Evolutionary conservation across 441 rosid species (phyloP), one percentile per base, ranked within the genome.

Genomic region (Jatropha podagrica): DNA sequence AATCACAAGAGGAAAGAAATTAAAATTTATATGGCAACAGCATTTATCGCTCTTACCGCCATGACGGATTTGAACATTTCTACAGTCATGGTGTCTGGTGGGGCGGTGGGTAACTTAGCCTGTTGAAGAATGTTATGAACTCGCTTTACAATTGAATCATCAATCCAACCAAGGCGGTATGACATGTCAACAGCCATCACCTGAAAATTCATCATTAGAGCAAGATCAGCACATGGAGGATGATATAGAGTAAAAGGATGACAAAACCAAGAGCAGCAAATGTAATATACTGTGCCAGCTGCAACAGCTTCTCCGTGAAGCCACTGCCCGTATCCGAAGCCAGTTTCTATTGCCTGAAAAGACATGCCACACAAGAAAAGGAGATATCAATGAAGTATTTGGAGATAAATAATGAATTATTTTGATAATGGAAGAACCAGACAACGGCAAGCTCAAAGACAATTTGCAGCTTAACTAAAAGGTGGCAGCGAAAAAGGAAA

Each of bases 261-360:
- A 51, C 46, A 41, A 69, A 68, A 20, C 52, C 0, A n/a, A 10
- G 65, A 37, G 17, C 20, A 55, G 69, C 64, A 59, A 68, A 72
- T 26, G 40, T 65, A 76, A 79, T 86, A 96, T 88, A 94, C 98
- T 81, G 37, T 92, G 88, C 99, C 99, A 77, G 94, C 96, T 12
- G 98, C 97, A 81, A 96, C 91, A 83, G 97, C 98, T 88, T 96
- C 98, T 78, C 99, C 99, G 71, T 96, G 99, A 78, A 96, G 95
- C 98, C 99, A 96, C 74, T 86, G 82, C 73, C 98, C 99, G 60
- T 96, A 92, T 73, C 98, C 98, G 72, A 91, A 73, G 59, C 98
- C 94, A 65, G 93, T 92, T 85, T 96, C 99, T 78, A 96, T 91
- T 67, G 98, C 98, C 98, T 96, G 87, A 71, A 72, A 81, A 78